Evolutionary conservation across 2,329 filamentous ascomycete species (phyloP).

Genomic region (Fusarium miscanthi): DNA sequence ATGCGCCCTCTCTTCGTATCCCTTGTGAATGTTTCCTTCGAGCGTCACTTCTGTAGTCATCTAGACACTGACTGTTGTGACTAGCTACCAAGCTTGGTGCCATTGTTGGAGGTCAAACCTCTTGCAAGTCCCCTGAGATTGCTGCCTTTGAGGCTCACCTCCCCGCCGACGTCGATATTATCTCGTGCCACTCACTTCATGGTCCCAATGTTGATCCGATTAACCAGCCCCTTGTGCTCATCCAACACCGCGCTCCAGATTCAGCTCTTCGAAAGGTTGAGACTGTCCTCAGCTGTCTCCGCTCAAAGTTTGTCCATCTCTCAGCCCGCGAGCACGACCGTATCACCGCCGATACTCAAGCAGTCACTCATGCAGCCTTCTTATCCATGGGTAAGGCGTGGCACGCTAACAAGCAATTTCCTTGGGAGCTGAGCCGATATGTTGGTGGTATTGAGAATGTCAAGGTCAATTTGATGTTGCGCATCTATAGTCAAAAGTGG

Average conservation of each 20-base stretch:
- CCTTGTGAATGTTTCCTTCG: constrained; percentile 24
- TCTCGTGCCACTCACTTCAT: constrained; percentile 96
- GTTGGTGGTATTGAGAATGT: constrained; percentile 98
- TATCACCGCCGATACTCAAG: constrained; percentile 98
- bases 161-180: constrained; percentile 87
- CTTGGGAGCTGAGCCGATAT: constrained; percentile 96
- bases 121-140: constrained; percentile 97
- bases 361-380: constrained; percentile 97
- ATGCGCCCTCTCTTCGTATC: constrained; percentile 50
- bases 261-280: constrained; percentile 82
- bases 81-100: constrained; percentile 93
- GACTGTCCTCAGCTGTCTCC: constrained; percentile 81
- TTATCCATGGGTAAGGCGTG: constrained; percentile 98
- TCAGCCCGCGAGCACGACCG: constrained; percentile 90
- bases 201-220: constrained; percentile 89
- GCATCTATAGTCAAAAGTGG: constrained; percentile 99
- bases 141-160: constrained; percentile 91
- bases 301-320: constrained; percentile 88
- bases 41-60: not conserved
- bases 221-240: constrained; percentile 91
- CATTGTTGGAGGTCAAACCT: constrained; percentile 97
- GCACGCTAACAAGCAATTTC: constrained; percentile 94
- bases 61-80: constrained; percentile 16
- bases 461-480: constrained; percentile 97
- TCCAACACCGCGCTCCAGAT: constrained; percentile 89